Percentiles rank a stretch among this genome's conserved stretches.
Evolutionary conservation across 163 green algal genomes (phyloP).

Genomic region (Prototheca stagnorum): DNA sequence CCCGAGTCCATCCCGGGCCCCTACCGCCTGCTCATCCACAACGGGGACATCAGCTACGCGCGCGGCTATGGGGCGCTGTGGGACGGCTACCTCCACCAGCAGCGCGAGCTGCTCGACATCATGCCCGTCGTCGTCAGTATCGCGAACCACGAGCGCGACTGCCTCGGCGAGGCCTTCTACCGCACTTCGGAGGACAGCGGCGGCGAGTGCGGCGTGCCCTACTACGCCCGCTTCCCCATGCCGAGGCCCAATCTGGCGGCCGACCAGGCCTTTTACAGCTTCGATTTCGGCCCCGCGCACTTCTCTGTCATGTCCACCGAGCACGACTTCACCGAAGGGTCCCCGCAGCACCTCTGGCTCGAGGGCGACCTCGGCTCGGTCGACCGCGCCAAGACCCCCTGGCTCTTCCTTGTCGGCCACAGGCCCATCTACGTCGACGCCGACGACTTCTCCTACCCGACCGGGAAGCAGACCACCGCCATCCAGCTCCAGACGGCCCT

Average conservation of each 20-base stretch:
- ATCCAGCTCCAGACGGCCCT: conserved; percentile 1
- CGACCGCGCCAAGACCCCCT: conserved; percentile 41
- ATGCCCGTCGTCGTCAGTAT: conserved; percentile 55
- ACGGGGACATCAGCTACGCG: conserved; percentile 38
- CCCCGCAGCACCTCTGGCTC: conserved; percentile 34
- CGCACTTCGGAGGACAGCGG: conserved; percentile 3
- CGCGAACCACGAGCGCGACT: conserved; percentile 46
- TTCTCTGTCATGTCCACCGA: conserved; percentile 60
- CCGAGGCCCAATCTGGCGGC: neutral
- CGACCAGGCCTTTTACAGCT: conserved; percentile 50
- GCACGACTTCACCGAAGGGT: conserved; percentile 41
- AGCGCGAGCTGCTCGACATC: conserved; percentile 28
- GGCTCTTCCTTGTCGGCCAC: conserved; percentile 34
- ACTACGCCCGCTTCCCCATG: conserved; percentile 5
- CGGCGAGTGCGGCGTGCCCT: conserved; percentile 12
- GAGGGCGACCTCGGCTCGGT: conserved; percentile 26
- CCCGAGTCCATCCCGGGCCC: conserved; percentile 28
- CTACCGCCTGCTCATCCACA: conserved; percentile 30
- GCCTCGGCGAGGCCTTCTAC: neutral
- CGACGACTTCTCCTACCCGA: neutral
- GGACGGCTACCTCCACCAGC: conserved; percentile 61
- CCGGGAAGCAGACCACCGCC: conserved; percentile 8
- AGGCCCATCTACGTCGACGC: conserved; percentile 18
- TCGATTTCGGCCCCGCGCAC: conserved; percentile 57
- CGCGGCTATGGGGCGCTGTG: conserved; percentile 38